These are phyloP conservation scores for Botryotinia globosa DNA, from an alignment of 2,329 filamentous ascomycete species.

Conservation along the genomic window DNA sequence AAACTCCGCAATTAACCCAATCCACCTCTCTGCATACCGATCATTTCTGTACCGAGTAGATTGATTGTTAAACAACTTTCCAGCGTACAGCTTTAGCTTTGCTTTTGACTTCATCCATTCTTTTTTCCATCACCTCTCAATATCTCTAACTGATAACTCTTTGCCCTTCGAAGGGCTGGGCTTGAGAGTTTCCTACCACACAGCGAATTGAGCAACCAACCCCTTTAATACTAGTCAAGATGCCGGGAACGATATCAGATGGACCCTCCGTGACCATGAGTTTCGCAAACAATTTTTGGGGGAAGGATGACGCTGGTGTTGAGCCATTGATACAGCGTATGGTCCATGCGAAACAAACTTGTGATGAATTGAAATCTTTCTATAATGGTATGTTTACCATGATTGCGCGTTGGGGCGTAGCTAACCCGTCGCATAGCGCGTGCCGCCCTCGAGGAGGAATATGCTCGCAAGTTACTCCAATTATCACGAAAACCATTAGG, in stretches of 20 bases:
- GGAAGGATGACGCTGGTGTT: slow-evolving; percentile 96
- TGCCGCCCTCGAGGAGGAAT: slow-evolving; percentile 94
- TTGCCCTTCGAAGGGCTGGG: slow-evolving; percentile 15
- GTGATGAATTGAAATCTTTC: slow-evolving; percentile 89
- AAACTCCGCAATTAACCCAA: slow-evolving; percentile 18
- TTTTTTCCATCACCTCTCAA: not conserved
- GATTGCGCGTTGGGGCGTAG: not conserved
- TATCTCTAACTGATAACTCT: not conserved
- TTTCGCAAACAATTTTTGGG: slow-evolving; percentile 99
- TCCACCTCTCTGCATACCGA: slow-evolving; percentile 20
- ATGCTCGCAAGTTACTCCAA: slow-evolving; percentile 81
- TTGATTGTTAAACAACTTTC: not conserved
- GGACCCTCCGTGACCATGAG: slow-evolving; percentile 41
- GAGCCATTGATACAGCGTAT: slow-evolving; percentile 88
- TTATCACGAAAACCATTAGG: slow-evolving; percentile 86
- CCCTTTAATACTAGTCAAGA: slow-evolving; percentile 25
- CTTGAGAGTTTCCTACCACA: not conserved
- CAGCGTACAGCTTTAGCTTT: not conserved
- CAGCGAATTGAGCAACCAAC: not conserved
- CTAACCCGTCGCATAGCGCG: slow-evolving; percentile 56
- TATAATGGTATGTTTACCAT: slow-evolving; percentile 65
- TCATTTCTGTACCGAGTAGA: not conserved
- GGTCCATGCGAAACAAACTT: slow-evolving; percentile 89
- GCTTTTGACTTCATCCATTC: slow-evolving; percentile 7
- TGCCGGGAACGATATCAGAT: slow-evolving; percentile 38